Evolutionary conservation across 1,139 yeast species (phyloP).

Genomic region (Blastobotrys serpentis): DNA sequence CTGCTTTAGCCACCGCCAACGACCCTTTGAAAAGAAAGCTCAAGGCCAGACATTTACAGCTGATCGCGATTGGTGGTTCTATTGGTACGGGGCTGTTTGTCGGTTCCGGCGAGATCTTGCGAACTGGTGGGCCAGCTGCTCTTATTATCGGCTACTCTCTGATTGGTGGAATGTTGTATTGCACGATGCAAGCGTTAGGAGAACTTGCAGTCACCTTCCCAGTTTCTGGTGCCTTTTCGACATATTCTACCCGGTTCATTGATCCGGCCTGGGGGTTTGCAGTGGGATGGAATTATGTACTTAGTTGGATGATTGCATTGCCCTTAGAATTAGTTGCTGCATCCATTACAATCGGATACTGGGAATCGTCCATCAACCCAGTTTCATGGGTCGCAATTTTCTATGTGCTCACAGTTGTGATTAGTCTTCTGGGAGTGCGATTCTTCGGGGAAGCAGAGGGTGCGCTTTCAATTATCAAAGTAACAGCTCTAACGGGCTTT

Average conservation of each 20-base stretch:
- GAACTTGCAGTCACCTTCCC: slow-evolving; percentile 84
- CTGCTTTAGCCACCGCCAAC: slow-evolving; percentile 34
- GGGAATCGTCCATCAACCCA: slow-evolving; percentile 57
- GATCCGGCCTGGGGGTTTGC: slow-evolving; percentile 83
- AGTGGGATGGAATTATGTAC: slow-evolving; percentile 76
- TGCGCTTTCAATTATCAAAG: slow-evolving; percentile 54
- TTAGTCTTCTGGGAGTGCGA: slow-evolving; percentile 65
- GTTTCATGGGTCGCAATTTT: slow-evolving; percentile 69
- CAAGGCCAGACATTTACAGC: slow-evolving; percentile 52
- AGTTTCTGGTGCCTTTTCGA: slow-evolving; percentile 74
- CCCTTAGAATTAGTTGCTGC: slow-evolving; percentile 80
- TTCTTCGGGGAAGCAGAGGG: slow-evolving; percentile 76
- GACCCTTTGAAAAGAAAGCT: slow-evolving; percentile 45
- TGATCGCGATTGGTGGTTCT: slow-evolving; percentile 83
- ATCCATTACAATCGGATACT: slow-evolving; percentile 63
- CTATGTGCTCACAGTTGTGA: slow-evolving; percentile 51
- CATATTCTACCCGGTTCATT: slow-evolving; percentile 66
- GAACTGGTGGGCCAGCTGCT: slow-evolving; percentile 79
- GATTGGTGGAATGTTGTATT: slow-evolving; percentile 67
- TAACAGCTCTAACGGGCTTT: slow-evolving; percentile 62
- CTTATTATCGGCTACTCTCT: slow-evolving; percentile 70
- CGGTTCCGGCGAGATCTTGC: slow-evolving; percentile 69
- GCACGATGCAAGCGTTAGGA: slow-evolving; percentile 81
- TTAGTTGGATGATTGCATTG: slow-evolving; percentile 72
- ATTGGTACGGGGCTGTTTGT: slow-evolving; percentile 78